phyloP scores from a whole-genome alignment of 257 asterid genomes.

The Petunia axillaris region DNA sequence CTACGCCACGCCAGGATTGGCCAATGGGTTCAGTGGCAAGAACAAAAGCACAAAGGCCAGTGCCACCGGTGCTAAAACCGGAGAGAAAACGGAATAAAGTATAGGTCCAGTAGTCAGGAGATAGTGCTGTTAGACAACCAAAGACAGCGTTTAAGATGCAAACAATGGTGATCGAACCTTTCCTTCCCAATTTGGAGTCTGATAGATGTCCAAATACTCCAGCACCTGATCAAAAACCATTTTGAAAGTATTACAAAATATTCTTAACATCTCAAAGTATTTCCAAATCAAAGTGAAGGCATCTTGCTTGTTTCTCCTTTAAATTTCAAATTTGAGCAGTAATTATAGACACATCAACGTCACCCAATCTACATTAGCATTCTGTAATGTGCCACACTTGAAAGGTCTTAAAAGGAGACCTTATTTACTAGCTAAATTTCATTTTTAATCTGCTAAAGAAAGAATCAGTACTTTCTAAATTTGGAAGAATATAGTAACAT shows the following conservation, averaged over 20 bases:
- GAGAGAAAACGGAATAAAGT: conserved; percentile 67
- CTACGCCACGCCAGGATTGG: conserved; percentile 68
- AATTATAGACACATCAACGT: background rate
- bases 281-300: background rate
- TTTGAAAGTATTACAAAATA: background rate
- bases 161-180: conserved; percentile 70
- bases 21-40: conserved; percentile 91
- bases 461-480: no score
- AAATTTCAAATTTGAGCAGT: background rate
- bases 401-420: no score
- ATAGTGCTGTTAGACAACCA: conserved; percentile 72
- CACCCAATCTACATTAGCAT: no score
- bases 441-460: no score
- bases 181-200: conserved; percentile 77
- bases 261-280: background rate
- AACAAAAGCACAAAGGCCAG: conserved; percentile 87
- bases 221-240: conserved; percentile 55
- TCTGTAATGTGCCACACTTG: no score
- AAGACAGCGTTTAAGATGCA: conserved; percentile 72
- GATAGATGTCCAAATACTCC: conserved; percentile 93
- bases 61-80: conserved; percentile 92
- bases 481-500: no score
- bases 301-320: background rate
- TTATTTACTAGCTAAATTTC: no score
- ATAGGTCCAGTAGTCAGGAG: conserved; percentile 64